phyloP scores from a whole-genome alignment of 305 asterid species.

The Salvia sclarea region DNA sequence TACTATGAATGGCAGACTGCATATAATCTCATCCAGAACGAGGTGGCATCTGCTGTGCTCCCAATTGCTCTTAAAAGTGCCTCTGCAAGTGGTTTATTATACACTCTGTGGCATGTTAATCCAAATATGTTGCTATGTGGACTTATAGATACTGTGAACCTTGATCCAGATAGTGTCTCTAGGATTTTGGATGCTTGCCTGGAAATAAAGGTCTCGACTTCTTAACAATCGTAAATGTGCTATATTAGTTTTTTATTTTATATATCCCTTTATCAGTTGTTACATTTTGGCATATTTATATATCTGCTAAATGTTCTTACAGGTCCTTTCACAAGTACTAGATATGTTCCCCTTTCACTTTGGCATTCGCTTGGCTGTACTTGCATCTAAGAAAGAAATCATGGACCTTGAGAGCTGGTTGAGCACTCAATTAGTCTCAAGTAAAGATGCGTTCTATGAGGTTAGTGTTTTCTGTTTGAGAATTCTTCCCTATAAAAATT shows the following conservation, averaged over 20 bases:
- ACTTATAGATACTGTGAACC: constrained; percentile 62
- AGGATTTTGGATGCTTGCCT: constrained; percentile 79
- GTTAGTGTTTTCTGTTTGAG: constrained; percentile 36
- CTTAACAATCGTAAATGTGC: constrained; percentile 17
- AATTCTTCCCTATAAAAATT: neutral
- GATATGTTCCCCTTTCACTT: constrained; percentile 72
- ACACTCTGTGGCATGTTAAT: constrained; percentile 73
- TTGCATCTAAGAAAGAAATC: constrained; percentile 82
- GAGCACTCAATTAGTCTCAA: constrained; percentile 53
- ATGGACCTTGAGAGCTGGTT: constrained; percentile 91
- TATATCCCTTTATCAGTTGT: constrained; percentile 7
- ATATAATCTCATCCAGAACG: constrained; percentile 83
- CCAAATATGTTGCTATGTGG: constrained; percentile 76
- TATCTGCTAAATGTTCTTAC: constrained; percentile 37
- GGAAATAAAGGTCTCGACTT: constrained; percentile 73
- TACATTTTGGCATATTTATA: constrained; percentile 14
- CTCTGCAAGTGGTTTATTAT: constrained; percentile 48
- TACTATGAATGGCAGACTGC: constrained; percentile 69
- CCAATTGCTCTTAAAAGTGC: constrained; percentile 57
- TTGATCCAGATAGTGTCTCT: constrained; percentile 58
- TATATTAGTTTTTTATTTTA: neutral
- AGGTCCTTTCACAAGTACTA: constrained; percentile 73
- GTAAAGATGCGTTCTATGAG: constrained; percentile 80
- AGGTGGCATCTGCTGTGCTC: constrained; percentile 71
- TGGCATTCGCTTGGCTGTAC: constrained; percentile 79